Conservation (phyloP, 768 basidiomycete genomes). For the Podaxis pistillaris region DNA sequence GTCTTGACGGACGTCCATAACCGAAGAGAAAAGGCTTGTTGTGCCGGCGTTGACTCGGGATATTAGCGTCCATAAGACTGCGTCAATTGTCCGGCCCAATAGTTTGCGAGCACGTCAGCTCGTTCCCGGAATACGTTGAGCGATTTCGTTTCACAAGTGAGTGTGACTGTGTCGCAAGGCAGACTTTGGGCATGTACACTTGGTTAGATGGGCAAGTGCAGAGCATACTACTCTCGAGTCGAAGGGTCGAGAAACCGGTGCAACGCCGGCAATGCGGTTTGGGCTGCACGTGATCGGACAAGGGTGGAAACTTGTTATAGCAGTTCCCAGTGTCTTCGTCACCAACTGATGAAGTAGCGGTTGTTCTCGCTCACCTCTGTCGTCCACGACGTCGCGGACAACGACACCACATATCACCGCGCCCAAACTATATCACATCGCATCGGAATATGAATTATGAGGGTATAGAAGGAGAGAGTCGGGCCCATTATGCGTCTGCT, state of each 20-base stretch:
- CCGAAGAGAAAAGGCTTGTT: no score
- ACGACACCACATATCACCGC: background rate
- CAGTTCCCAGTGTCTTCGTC: background rate
- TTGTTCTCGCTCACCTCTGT: background rate
- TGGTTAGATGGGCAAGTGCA: background rate
- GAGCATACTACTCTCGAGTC: background rate
- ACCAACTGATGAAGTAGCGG: constrained; percentile 1
- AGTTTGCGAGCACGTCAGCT: constrained; percentile 2
- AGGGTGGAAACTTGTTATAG: constrained; percentile 1
- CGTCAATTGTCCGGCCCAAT: background rate
- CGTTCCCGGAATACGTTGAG: background rate
- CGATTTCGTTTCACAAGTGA: background rate
- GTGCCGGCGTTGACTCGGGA: constrained; percentile 3
- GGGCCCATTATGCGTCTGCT: constrained; percentile 29
- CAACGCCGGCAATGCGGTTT: background rate
- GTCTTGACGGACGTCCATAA: no score
- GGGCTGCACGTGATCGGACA: constrained; percentile 3
- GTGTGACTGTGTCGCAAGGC: no score
- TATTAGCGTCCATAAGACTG: background rate
- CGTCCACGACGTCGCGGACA: background rate
- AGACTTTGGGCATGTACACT: background rate
- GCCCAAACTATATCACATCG: background rate
- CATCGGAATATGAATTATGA: constrained; percentile 13
- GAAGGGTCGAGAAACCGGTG: background rate
- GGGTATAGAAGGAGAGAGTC: constrained; percentile 10